A percentile compares a stretch with the other conserved stretches of the same genome.
Conservation (phyloP, 495 filamentous ascomycete species). For the Aspergillus sparsus region DNA sequence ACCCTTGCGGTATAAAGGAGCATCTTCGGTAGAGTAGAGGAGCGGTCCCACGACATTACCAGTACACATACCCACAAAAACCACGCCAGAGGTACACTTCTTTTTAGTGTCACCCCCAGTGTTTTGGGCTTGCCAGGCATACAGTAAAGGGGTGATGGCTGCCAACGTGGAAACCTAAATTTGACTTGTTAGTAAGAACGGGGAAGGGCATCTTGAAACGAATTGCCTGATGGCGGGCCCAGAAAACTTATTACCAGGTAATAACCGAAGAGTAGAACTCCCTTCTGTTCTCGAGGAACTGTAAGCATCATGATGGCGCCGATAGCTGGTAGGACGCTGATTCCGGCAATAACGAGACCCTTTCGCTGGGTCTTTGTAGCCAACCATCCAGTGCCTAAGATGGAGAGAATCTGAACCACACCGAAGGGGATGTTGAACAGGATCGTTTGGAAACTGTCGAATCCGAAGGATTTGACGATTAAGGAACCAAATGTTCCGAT, state of each 20-base stretch:
- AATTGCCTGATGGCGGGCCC: no score
- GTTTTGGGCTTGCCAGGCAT: conserved; percentile 35
- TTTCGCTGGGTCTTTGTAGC: conserved; percentile 34
- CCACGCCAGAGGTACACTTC: conserved; percentile 29
- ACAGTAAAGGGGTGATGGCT: conserved; percentile 30
- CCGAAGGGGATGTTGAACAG: conserved; percentile 39
- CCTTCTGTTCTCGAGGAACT: conserved; percentile 29
- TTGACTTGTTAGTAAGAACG: not conserved
- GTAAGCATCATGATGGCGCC: conserved; percentile 30
- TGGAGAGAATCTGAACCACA: conserved; percentile 47
- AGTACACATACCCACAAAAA: conserved; percentile 29
- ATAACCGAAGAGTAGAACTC: conserved; percentile 30
- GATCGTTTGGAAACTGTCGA: conserved; percentile 31
- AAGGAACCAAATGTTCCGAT: conserved; percentile 39
- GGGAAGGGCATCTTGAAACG: no score
- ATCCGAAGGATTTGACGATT: conserved; percentile 44
- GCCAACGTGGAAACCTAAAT: conserved; percentile 31
- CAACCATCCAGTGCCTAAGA: conserved; percentile 47
- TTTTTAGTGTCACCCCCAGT: conserved; percentile 35
- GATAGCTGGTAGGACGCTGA: conserved; percentile 21
- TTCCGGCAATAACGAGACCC: conserved; percentile 24
- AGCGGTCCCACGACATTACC: conserved; percentile 33
- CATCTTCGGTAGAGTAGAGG: conserved; percentile 27
- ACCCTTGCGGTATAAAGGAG: conserved; percentile 29
- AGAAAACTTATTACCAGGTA: conserved; percentile 24